A percentile compares a stretch with the other conserved stretches of the same genome.
Conservation (phyloP, 768 basidiomycete species). For the Leucocoprinus sp. region DNA sequence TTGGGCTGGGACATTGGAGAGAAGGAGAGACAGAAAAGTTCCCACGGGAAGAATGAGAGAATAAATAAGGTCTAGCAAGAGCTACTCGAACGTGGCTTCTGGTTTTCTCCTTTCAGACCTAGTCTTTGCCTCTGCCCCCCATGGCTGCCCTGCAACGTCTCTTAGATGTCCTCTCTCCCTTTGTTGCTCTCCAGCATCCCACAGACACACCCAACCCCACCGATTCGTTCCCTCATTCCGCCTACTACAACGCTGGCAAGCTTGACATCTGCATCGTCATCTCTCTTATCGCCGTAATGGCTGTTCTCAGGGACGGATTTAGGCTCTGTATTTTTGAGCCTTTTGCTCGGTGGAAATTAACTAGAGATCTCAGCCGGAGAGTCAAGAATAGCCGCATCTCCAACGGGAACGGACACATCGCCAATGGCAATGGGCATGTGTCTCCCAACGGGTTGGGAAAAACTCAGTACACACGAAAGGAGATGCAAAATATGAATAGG, state of each 20-base stretch:
- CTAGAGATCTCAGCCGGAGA: slow-evolving; percentile 36
- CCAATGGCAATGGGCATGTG: slow-evolving; percentile 16
- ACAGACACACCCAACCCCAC: slow-evolving; percentile 42
- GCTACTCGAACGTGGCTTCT: neutral
- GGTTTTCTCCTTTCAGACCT: neutral
- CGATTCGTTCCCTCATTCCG: slow-evolving; percentile 66
- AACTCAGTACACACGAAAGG: slow-evolving; percentile 24
- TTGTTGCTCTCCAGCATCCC: slow-evolving; percentile 70
- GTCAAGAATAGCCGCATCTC: slow-evolving; percentile 16
- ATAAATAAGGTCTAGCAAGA: neutral
- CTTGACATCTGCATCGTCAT: slow-evolving; percentile 75
- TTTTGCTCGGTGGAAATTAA: slow-evolving; percentile 71
- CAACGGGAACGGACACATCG: slow-evolving; percentile 17
- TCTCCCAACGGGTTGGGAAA: slow-evolving; percentile 18
- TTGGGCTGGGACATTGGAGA: slow-evolving; percentile 59
- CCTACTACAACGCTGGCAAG: slow-evolving; percentile 65
- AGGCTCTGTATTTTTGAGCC: slow-evolving; percentile 74
- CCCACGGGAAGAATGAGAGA: slow-evolving; percentile 17
- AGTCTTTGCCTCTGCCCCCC: neutral
- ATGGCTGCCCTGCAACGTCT: slow-evolving; percentile 25
- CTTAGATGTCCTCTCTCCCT: slow-evolving; percentile 50
- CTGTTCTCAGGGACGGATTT: slow-evolving; percentile 71
- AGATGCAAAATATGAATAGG: slow-evolving; percentile 55
- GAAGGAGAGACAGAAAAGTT: slow-evolving; percentile 15
- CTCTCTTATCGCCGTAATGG: slow-evolving; percentile 80